Base-by-base conservation (phyloP, 768 basidiomycete species). In the Pisolithus albus region DNA sequence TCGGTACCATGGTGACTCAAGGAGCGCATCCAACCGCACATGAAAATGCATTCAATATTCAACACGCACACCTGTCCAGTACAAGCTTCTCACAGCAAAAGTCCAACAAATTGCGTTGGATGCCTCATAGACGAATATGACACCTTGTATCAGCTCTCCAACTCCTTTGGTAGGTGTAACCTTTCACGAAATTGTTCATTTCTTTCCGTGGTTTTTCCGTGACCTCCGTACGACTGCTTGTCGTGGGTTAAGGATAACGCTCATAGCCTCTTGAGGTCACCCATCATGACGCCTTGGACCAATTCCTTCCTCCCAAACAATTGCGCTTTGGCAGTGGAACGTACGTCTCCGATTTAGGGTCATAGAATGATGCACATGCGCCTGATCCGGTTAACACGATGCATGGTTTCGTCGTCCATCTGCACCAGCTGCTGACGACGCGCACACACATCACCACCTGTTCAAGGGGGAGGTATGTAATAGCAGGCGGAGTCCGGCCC, bases 61-160 rank as follows among this genome's bases (percentile, higher is more conserved):
- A 99, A 83, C 95, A 98, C 98, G 72, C 19, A 97, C 95, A 92
- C 26, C 26, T 96, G 61, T 16, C 36, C 2, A 10, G 18, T 6
- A 23, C n/a, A 61, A 21, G 16, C 34, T 18, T 42, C 26, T 24
- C 37, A 24, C 34, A 36, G 3, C 10, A 9, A 40, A 9, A 10
- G 40, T 28, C 11, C n/a, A 54, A 19, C 40, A 30, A 19, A 45
- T 46, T 51, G 38, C 5, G 62, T 34, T 34, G 34, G 79, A 53
- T 61, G 95, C 94, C 81, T 99, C 96, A 65, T 98, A 95, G 55
- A 98, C 95, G 69, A 99, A 98, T 11, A 98, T 85, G 4, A 99
- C 95, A 4, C 96, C 96, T 7, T 95, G 96, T 2, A 99, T 88
- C 21, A 98, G 83, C 70, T 99, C 95, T 10, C 95, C 96, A 4